A percentile compares a stretch with the other conserved stretches of the same genome.
phyloP scores from a whole-genome alignment of 257 asterid species.

The Cordia subcordata region DNA sequence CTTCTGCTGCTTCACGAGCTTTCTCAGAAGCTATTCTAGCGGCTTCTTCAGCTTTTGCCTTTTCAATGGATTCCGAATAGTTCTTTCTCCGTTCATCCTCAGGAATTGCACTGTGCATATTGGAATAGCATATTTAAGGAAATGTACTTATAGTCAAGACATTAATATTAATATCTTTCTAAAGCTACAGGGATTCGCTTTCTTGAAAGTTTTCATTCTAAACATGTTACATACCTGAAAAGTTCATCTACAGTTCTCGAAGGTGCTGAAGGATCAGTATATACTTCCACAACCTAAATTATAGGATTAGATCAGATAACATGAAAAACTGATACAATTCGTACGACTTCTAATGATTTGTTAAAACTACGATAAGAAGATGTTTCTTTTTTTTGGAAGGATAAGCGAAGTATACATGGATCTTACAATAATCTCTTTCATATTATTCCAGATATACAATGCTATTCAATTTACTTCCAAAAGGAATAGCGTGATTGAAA shows the following conservation, averaged over 20 bases:
- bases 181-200: no score
- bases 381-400: no score
- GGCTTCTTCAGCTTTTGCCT: conserved; percentile 68
- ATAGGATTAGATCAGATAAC: conserved; percentile 1
- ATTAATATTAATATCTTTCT: neutral
- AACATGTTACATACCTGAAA: conserved; percentile 43
- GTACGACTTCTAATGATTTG: neutral
- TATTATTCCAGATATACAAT: no score
- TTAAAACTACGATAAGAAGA: neutral
- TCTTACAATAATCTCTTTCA: no score
- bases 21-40: conserved; percentile 44
- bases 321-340: neutral
- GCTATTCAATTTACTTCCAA: no score
- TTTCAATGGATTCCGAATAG: conserved; percentile 59
- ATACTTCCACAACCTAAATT: conserved; percentile 77
- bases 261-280: conserved; percentile 78
- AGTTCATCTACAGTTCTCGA: conserved; percentile 49
- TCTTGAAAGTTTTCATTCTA: neutral
- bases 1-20: conserved; percentile 51
- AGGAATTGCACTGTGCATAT: conserved; percentile 57
- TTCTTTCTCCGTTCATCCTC: conserved; percentile 86
- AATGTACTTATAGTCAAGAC: no score
- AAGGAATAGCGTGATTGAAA: no score
- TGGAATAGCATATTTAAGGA: conserved; percentile 4
- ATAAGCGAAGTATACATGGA: no score